Evolutionary conservation across 75 land plant species (phyloP), one percentile per base, ranked within the genome.

Genomic region (Chamaecyparis obtusa): DNA sequence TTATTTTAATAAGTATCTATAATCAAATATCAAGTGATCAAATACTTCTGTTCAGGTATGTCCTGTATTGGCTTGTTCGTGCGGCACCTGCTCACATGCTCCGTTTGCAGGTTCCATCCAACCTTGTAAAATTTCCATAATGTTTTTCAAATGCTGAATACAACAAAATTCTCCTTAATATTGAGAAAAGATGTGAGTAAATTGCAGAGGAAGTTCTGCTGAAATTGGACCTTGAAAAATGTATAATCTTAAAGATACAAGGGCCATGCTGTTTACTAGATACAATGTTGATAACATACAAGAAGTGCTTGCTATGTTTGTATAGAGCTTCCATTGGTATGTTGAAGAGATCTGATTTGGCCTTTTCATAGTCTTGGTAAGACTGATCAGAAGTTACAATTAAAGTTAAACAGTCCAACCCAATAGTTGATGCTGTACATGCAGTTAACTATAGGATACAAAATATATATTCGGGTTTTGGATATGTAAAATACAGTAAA

Each of bases 21-120:
- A 80, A 43, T 44, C 30, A 39, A 80, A 80, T 44, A 80, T 27
- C 10, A 44, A 80, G 49, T 80, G 83, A 80, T 27, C 9, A 27
- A 80, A 43, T 24, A 21, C 41, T 71, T 85, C 16, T 30, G 79
- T 80, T 41, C 91, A 91, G 92, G 51, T 92, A 92, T 86, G 93
- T 92, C 17, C 90, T 92, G 1, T 92, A 92, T 78, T 92, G 93
- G 93, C 92, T 92, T 56, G 93, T 92, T 64, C 93, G 92, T 86
- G 87, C 92, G 67, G 89, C 93, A 55, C 93, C 93, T 48, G 93
- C 92, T 37, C 93, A 92, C 69, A 92, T 92, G 93, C 93, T 92
- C 30, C 93, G 92, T 67, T 89, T 92, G 36, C 93, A 91, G 89
- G 92, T 91, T 41, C n/a, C 9, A 3, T 80, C 51, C 10, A 80